Evolutionary conservation across 2,329 filamentous ascomycete genomes (phyloP).

Genomic region (Aspergillus sp.): DNA sequence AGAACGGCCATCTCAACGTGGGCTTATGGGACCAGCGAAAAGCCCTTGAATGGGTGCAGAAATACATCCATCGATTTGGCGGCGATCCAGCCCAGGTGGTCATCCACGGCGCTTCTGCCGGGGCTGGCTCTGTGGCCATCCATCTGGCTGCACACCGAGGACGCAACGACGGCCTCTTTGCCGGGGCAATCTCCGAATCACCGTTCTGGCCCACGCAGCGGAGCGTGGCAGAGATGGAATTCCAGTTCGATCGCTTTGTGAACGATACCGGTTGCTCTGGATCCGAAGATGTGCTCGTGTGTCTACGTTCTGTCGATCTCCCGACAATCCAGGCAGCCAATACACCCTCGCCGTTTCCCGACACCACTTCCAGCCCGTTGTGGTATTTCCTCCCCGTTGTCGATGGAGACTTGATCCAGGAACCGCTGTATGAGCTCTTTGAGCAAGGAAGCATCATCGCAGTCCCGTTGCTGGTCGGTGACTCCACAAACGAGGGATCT

Average conservation of each 20-base stretch:
- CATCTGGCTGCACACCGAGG: conserved; percentile 49
- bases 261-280: conserved; percentile 37
- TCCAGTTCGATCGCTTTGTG: conserved; percentile 42
- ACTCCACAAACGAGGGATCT: conserved; percentile 42
- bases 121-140: not conserved
- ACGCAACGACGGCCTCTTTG: conserved; percentile 40
- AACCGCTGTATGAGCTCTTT: conserved; percentile 49
- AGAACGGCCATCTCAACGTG: too few species aligned
- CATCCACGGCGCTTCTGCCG: too few species aligned
- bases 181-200: conserved; percentile 43
- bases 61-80: too few species aligned
- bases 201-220: conserved; percentile 41
- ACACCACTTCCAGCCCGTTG: conserved; percentile 34
- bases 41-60: too few species aligned
- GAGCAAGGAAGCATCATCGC: conserved; percentile 47
- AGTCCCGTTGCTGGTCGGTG: conserved; percentile 50
- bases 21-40: too few species aligned
- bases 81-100: too few species aligned
- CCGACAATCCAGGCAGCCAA: conserved; percentile 37
- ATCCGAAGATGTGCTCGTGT: conserved; percentile 33
- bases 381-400: conserved; percentile 54
- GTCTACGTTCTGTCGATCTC: conserved; percentile 31
- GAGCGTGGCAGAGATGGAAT: conserved; percentile 40
- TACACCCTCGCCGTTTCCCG: conserved; percentile 39
- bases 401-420: conserved; percentile 50